Conservation (phyloP, 2,329 filamentous ascomycete species). For the Diaporthe capsici region DNA sequence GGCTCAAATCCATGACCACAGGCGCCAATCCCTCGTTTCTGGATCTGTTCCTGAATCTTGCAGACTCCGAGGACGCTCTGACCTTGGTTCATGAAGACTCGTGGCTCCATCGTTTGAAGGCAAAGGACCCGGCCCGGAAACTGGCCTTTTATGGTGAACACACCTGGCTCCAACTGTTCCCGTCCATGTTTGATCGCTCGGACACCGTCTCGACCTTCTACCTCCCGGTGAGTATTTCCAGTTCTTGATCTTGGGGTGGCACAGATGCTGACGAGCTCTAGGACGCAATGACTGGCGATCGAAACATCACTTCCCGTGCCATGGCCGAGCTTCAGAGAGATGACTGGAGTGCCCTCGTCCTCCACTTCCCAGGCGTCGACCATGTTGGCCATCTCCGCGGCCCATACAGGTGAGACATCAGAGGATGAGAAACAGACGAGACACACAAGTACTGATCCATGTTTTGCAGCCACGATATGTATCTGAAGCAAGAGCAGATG, state of each 20-base stretch:
- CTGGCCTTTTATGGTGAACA: not conserved
- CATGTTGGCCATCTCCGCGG: not conserved
- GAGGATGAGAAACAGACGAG: not conserved
- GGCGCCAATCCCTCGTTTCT: not conserved
- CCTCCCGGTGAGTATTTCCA: not conserved
- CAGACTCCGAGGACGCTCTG: not conserved
- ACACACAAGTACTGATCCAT: not conserved
- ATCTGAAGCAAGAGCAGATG: not conserved
- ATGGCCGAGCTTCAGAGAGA: not conserved
- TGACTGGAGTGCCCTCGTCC: not conserved
- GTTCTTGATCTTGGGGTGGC: not conserved
- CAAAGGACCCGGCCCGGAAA: not conserved
- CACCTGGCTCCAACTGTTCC: not conserved
- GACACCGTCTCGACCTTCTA: not conserved
- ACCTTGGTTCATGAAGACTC: not conserved
- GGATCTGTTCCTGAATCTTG: not conserved
- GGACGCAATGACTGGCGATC: not conserved
- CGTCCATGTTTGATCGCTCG: not conserved
- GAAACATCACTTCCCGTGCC: not conserved
- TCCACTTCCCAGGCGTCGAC: not conserved
- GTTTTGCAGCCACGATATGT: not conserved
- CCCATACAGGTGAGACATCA: not conserved
- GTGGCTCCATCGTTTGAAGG: not conserved
- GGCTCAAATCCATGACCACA: not conserved
- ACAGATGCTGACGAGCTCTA: not conserved